A percentile compares a stretch with the other conserved stretches of the same genome.
These are phyloP conservation scores for Arthrobotrys conoides DNA, from an alignment of 2,329 filamentous ascomycete genomes.

Conservation along the genomic window DNA sequence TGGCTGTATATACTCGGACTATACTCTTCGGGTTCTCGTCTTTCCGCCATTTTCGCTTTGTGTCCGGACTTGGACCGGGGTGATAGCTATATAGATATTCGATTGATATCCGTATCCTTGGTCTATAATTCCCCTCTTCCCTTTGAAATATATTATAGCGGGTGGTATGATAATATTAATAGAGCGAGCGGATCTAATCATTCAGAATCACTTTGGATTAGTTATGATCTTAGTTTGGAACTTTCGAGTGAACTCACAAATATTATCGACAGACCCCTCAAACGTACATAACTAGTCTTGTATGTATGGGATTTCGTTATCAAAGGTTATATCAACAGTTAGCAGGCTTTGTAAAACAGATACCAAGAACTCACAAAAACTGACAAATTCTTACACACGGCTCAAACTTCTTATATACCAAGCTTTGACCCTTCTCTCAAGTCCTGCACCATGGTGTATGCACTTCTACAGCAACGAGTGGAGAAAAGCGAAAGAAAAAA, in stretches of 20 bases:
- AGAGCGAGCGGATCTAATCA: too few relatives aligned
- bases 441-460: neutral
- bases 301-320: too few relatives aligned
- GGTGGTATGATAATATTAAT: too few relatives aligned
- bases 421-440: neutral
- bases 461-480: neutral
- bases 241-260: too few relatives aligned
- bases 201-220: too few relatives aligned
- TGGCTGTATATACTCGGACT: conserved; percentile 53
- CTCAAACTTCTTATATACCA: neutral
- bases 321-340: too few relatives aligned
- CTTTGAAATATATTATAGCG: too few relatives aligned
- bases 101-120: neutral
- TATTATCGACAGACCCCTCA: too few relatives aligned
- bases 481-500: neutral
- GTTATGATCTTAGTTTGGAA: too few relatives aligned
- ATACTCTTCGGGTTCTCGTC: conserved; percentile 25
- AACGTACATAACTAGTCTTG: too few relatives aligned
- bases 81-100: neutral
- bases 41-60: conserved; percentile 16
- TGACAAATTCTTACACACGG: conserved; percentile 15
- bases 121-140: too few relatives aligned
- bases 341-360: neutral
- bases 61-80: neutral
- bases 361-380: neutral